Conservation (phyloP, 176 grass and related monocot species). For the Otatea glauca region DNA sequence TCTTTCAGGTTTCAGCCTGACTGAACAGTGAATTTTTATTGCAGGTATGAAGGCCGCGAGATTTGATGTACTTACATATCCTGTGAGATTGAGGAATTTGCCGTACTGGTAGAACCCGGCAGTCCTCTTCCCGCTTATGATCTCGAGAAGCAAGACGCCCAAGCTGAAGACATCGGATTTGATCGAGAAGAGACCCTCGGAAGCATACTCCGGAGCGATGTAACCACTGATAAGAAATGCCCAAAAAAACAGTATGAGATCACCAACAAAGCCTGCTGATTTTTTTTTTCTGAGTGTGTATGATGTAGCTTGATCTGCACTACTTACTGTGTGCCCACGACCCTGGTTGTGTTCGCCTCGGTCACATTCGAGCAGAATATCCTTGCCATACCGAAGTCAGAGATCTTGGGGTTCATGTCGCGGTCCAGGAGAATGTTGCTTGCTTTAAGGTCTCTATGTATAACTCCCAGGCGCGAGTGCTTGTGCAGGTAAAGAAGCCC, state of each 20-base stretch:
- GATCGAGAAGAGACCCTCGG: constrained; percentile 60
- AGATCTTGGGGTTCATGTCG: constrained; percentile 63
- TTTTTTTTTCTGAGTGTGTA: background rate
- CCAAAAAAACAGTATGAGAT: background rate
- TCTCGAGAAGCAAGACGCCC: constrained; percentile 62
- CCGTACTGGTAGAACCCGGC: constrained; percentile 60
- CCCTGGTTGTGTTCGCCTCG: constrained; percentile 50
- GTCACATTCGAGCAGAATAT: constrained; percentile 51
- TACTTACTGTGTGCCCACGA: constrained; percentile 62
- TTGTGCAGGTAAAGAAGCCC: constrained; percentile 67
- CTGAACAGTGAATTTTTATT: background rate
- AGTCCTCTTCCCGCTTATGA: constrained; percentile 60
- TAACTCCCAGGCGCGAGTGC: constrained; percentile 53
- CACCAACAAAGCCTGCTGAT: background rate
- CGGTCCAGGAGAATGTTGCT: constrained; percentile 53
- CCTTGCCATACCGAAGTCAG: constrained; percentile 57
- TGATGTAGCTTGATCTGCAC: background rate
- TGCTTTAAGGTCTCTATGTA: constrained; percentile 59
- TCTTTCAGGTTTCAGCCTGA: background rate
- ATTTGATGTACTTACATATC: constrained; percentile 46
- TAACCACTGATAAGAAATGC: constrained; percentile 47
- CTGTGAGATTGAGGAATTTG: constrained; percentile 53
- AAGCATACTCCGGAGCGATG: constrained; percentile 68
- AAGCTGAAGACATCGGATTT: constrained; percentile 68
- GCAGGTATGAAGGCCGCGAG: background rate